These are phyloP conservation scores for Lipomyces orientalis DNA, from an alignment of 805 yeast species.

Conservation along the genomic window DNA sequence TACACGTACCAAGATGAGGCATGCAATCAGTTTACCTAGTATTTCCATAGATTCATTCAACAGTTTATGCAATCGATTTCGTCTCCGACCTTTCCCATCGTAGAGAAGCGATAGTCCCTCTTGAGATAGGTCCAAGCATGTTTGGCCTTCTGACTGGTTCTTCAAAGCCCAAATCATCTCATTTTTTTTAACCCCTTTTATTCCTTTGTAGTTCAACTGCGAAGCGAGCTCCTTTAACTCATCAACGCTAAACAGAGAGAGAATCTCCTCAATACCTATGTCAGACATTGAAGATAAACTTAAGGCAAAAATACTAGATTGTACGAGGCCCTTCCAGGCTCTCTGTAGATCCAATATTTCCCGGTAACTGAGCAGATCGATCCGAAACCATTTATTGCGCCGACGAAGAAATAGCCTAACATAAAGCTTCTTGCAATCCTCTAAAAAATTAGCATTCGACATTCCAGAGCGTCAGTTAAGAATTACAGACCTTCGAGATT, in stretches of 20 bases:
- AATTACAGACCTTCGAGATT: slow-evolving; percentile 20
- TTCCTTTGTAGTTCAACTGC: slow-evolving; percentile 11
- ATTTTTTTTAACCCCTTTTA: slow-evolving; percentile 16
- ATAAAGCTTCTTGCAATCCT: slow-evolving; percentile 30
- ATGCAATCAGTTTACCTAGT: slow-evolving; percentile 10
- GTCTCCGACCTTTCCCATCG: slow-evolving; percentile 20
- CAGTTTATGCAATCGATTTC: slow-evolving; percentile 11
- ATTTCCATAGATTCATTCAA: slow-evolving; percentile 15
- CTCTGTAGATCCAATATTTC: slow-evolving; percentile 25
- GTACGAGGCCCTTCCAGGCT: slow-evolving; percentile 19
- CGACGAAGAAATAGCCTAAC: slow-evolving; percentile 35
- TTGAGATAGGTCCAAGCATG: slow-evolving; percentile 17
- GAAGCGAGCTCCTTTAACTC: slow-evolving; percentile 30
- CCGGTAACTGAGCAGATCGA: slow-evolving; percentile 18
- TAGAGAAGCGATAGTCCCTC: slow-evolving; percentile 21
- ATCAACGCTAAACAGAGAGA: slow-evolving; percentile 24
- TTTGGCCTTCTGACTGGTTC: slow-evolving; percentile 19
- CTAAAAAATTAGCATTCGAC: slow-evolving; percentile 8
- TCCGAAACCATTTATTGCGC: slow-evolving; percentile 31
- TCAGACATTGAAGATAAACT: background rate
- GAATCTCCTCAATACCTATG: slow-evolving; percentile 18
- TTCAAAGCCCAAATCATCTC: slow-evolving; percentile 26
- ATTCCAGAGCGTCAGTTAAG: background rate
- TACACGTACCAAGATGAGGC: background rate
- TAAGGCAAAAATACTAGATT: slow-evolving; percentile 4